Evolutionary conservation across 1,284 basidiomycete species (phyloP).

Genomic region (Leccinum pallidistipes): DNA sequence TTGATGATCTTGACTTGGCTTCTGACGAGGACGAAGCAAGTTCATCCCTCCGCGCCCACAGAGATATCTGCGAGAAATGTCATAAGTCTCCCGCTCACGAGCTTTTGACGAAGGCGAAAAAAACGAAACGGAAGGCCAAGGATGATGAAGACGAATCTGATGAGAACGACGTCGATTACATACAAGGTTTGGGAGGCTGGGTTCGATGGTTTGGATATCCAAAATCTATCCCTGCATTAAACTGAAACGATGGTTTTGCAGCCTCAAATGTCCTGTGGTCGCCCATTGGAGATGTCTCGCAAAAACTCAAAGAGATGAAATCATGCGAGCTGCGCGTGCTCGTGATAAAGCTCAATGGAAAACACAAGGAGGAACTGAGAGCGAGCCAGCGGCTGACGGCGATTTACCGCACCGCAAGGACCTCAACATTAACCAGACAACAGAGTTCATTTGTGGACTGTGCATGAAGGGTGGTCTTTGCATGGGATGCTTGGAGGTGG

Average conservation of each 20-base stretch:
- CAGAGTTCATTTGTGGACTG: slow-evolving; percentile 76
- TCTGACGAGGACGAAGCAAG: slow-evolving; percentile 57
- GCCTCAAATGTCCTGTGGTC: slow-evolving; percentile 73
- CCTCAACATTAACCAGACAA: slow-evolving; percentile 60
- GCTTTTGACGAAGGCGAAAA: slow-evolving; percentile 46
- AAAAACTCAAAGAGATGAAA: slow-evolving; percentile 65
- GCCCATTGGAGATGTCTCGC: slow-evolving; percentile 83
- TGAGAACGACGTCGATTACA: slow-evolving; percentile 57
- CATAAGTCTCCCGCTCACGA: slow-evolving; percentile 57
- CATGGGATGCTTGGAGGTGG: slow-evolving; percentile 70
- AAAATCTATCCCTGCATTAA: slow-evolving; percentile 3
- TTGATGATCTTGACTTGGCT: slow-evolving; percentile 59
- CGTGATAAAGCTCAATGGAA: slow-evolving; percentile 48
- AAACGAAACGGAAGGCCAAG: slow-evolving; percentile 39
- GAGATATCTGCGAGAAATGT: slow-evolving; percentile 71
- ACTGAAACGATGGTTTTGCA: slow-evolving; percentile 30
- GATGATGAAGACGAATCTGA: slow-evolving; percentile 40
- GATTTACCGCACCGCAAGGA: slow-evolving; percentile 29
- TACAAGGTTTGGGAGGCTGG: slow-evolving; percentile 75
- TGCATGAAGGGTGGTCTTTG: slow-evolving; percentile 78
- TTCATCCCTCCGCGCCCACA: slow-evolving; percentile 56
- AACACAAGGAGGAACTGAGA: slow-evolving; percentile 22
- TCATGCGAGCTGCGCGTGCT: slow-evolving; percentile 61
- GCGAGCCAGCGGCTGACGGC: slow-evolving; percentile 19
- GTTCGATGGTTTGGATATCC: slow-evolving; percentile 66